Evolutionary conservation across 257 asterid species (phyloP).

Genomic region (Solanum chaucha): DNA sequence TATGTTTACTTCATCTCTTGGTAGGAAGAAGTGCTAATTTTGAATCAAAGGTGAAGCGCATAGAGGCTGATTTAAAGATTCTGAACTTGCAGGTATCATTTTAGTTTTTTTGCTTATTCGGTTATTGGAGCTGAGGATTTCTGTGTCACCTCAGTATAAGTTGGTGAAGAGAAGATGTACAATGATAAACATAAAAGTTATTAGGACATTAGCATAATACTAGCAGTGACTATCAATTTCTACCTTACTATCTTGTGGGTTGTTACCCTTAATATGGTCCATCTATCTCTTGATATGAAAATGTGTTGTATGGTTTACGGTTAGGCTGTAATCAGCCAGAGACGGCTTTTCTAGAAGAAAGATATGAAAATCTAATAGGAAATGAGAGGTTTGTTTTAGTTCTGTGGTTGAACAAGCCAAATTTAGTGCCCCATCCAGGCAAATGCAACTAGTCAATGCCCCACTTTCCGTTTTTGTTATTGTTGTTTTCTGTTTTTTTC

Average conservation of each 20-base stretch:
- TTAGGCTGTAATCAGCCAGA: background rate
- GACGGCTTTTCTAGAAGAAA: background rate
- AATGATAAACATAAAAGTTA: background rate
- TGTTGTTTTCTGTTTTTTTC: background rate
- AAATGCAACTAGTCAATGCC: background rate
- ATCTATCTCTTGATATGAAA: background rate
- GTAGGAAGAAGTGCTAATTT: conserved; percentile 55
- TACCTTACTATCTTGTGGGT: background rate
- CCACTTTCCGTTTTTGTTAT: background rate
- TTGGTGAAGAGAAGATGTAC: background rate
- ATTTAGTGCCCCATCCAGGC: background rate
- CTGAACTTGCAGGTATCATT: conserved; percentile 62
- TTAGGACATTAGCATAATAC: background rate
- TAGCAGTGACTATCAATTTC: background rate
- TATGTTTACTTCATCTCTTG: background rate
- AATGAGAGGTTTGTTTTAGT: background rate
- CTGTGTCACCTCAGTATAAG: background rate
- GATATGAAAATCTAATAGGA: background rate
- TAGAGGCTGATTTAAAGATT: conserved; percentile 79
- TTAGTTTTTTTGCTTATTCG: background rate
- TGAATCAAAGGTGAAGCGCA: conserved; percentile 61
- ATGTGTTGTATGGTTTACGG: background rate
- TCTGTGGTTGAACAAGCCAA: background rate
- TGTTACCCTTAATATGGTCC: background rate
- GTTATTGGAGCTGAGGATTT: background rate